Conservation (phyloP, 1,284 basidiomycete species). For the Leccinum colubrinum region DNA sequence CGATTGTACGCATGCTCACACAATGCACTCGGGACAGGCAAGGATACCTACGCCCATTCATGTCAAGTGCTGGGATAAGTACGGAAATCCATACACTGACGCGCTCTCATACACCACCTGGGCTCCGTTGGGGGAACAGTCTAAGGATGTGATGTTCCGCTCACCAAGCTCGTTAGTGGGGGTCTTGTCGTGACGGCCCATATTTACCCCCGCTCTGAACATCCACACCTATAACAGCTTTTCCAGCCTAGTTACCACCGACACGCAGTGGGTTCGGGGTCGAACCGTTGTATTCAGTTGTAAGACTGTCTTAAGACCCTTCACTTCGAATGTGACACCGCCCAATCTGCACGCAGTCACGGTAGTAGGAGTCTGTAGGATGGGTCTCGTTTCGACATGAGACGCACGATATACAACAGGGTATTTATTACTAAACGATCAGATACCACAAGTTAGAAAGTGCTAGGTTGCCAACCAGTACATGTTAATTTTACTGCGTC, state of each 20-base stretch:
- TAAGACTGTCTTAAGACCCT: slow-evolving; percentile 8
- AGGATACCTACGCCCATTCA: slow-evolving; percentile 38
- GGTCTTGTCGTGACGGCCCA: slow-evolving; percentile 26
- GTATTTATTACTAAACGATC: neutral
- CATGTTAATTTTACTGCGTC: neutral
- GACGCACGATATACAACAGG: neutral
- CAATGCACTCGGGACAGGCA: neutral
- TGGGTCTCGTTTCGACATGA: slow-evolving; percentile 51
- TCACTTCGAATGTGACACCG: slow-evolving; percentile 26
- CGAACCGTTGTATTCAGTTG: slow-evolving; percentile 19
- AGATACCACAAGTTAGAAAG: slow-evolving; percentile 8
- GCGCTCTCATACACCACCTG: slow-evolving; percentile 56
- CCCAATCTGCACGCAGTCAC: slow-evolving; percentile 50
- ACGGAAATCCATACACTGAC: slow-evolving; percentile 55
- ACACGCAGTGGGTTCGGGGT: neutral
- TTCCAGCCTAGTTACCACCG: slow-evolving; percentile 12
- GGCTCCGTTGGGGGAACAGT: slow-evolving; percentile 22
- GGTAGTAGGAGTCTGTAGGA: slow-evolving; percentile 53
- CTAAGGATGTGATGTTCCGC: slow-evolving; percentile 29
- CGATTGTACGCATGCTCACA: neutral
- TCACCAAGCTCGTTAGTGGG: slow-evolving; percentile 18
- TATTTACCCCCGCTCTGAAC: slow-evolving; percentile 4
- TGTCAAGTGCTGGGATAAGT: slow-evolving; percentile 73
- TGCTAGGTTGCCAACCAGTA: neutral
- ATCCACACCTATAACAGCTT: slow-evolving; percentile 16